Base-by-base conservation (phyloP, 208 protist species). In the Blechomonas ayalai region DNA sequence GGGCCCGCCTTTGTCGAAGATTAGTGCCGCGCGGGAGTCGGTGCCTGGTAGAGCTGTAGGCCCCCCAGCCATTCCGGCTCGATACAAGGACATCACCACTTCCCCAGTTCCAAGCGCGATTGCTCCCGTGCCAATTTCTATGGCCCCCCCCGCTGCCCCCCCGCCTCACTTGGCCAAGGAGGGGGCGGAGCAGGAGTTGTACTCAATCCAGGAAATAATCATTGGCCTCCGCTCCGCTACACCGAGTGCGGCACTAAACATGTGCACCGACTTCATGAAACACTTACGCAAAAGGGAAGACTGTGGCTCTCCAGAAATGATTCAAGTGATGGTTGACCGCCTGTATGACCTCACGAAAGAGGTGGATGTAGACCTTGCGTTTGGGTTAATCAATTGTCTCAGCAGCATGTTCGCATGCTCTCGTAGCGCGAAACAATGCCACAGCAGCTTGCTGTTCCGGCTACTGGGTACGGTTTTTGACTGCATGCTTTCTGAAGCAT, bases 151-250 rank as follows among this genome's bases (percentile, higher is more conserved):
- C 7, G 32, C 7, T 37, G 15, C 32, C 28, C 8, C 28, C 9
- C 9, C 13, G 15, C 8, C 4, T 4, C 23, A 12, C 6, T 20
- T 39, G 23, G 23, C 40, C n/a, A 9, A 16, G 26, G 13, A 41
- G 24, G 24, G n/a, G n/a, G 40, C n/a, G 18, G 68, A 45, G 34
- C 55, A 79, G n/a, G 60, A 76, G 29, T 33, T 60, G 23, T 80
- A 88, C 50, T 79, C 80, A 3, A 73, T 92, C n/a, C 70, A 71
- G 25, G 81, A 90, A 27, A 90, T 94, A 27, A 50, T 84, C 39
- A 47, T 73, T 12, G 85, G 81, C 6, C 44, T 94, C 23, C 75
- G 67, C 12, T 82, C 81, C 12, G 81, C 73, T 16, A 67, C 67
- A 33, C 20, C 73, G 1, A 32, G 47, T 12, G 73, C 75, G 41